phyloP scores from a whole-genome alignment of 768 basidiomycete species.

The Suillus brevipes region DNA sequence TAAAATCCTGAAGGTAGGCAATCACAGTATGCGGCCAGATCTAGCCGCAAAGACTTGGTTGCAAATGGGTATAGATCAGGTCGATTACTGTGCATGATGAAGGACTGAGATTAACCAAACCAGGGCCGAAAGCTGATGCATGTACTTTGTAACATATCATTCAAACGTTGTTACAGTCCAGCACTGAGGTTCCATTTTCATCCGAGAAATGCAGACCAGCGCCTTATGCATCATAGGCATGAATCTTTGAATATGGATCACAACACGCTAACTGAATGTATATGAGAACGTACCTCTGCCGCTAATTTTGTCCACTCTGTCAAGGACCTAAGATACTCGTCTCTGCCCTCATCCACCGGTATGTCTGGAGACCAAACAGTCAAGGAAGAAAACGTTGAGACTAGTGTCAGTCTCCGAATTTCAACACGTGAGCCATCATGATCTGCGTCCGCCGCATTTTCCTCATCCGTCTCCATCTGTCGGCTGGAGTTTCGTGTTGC shows the following conservation, averaged over 20 bases:
- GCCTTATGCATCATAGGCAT: neutral
- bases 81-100: neutral
- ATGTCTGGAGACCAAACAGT: slow-evolving; percentile 78
- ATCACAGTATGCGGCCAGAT: neutral
- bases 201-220: neutral
- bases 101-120: neutral
- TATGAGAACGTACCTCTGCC: slow-evolving; percentile 48
- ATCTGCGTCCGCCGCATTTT: slow-evolving; percentile 25
- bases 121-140: neutral
- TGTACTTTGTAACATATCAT: neutral
- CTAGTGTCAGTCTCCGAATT: slow-evolving; percentile 44
- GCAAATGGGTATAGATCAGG: neutral
- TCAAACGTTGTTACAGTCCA: neutral
- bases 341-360: slow-evolving; percentile 63
- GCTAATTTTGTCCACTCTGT: slow-evolving; percentile 72
- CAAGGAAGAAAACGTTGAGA: slow-evolving; percentile 61
- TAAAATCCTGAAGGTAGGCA: neutral
- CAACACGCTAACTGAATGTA: neutral
- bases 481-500: slow-evolving; percentile 22
- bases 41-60: neutral
- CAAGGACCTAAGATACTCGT: slow-evolving; percentile 70
- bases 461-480: slow-evolving; percentile 30
- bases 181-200: neutral
- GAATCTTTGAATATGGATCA: neutral
- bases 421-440: slow-evolving; percentile 18